Evolutionary conservation across 2,329 filamentous ascomycete species (phyloP).

Genomic region (Trichoderma guizhouense): DNA sequence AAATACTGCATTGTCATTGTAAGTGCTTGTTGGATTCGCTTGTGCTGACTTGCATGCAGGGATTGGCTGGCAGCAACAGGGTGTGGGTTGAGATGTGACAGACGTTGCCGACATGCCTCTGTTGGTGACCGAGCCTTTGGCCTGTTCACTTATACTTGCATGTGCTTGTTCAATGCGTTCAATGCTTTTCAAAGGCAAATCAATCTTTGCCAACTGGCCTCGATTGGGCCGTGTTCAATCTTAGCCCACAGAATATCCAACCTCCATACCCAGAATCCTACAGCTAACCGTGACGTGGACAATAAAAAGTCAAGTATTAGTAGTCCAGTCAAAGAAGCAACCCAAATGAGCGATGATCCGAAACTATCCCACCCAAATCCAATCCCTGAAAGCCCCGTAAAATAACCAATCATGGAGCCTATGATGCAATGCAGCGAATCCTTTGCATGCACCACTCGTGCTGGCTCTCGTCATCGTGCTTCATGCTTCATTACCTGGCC

Average conservation of each 20-base stretch:
- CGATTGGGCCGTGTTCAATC: background rate
- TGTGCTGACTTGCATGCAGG: conserved; percentile 2
- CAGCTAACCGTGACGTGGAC: background rate
- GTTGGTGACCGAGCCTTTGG: background rate
- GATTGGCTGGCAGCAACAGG: background rate
- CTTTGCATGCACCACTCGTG: background rate
- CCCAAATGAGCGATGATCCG: background rate
- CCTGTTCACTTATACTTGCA: background rate
- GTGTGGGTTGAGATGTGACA: background rate
- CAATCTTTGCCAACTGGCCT: background rate
- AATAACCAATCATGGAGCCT: background rate
- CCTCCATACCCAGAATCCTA: background rate
- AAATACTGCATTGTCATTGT: background rate
- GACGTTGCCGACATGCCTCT: background rate
- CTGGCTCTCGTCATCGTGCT: background rate
- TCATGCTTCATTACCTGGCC: background rate
- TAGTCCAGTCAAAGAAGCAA: background rate
- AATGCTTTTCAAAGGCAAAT: background rate
- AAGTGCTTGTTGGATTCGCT: background rate
- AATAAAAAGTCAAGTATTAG: background rate
- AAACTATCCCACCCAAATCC: background rate
- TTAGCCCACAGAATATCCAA: background rate
- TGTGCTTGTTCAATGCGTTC: background rate
- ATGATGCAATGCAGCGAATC: background rate
- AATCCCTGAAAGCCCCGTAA: background rate